A percentile compares a stretch with the other conserved stretches of the same genome.
Conservation (phyloP, 1,139 yeast genomes). For the Lipomyces yarrowii region DNA sequence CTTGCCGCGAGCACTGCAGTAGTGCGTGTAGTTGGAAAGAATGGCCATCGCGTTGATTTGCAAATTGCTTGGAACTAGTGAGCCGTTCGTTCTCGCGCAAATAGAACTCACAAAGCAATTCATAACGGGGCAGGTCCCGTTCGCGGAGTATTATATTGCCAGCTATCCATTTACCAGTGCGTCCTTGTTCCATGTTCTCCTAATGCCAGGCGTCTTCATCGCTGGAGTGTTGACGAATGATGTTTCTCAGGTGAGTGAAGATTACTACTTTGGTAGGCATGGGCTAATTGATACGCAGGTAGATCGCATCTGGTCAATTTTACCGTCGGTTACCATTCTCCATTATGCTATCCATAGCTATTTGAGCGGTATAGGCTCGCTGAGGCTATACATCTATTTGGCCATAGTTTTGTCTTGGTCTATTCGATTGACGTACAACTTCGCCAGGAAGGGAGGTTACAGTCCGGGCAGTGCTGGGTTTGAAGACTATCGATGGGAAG, state of each 20-base stretch:
- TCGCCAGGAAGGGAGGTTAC: constrained; percentile 35
- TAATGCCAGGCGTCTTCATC: constrained; percentile 5
- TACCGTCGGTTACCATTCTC: constrained; percentile 30
- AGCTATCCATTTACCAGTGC: constrained; percentile 17
- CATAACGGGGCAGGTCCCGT: not conserved
- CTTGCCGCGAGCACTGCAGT: not conserved
- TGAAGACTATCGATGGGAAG: constrained; percentile 33
- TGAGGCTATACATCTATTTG: constrained; percentile 23
- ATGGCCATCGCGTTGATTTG: not conserved
- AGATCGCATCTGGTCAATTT: constrained; percentile 33
- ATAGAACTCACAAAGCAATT: not conserved
- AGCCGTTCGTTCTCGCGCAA: not conserved
- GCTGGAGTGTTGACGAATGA: constrained; percentile 12
- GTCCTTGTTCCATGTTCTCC: constrained; percentile 8
- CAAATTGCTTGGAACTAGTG: not conserved
- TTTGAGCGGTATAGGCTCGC: constrained; percentile 15
- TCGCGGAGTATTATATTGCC: not conserved
- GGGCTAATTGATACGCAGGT: constrained; percentile 15
- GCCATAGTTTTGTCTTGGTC: constrained; percentile 28
- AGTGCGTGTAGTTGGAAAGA: not conserved
- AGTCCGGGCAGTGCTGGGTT: constrained; percentile 20
- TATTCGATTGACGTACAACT: constrained; percentile 31
- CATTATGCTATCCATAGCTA: constrained; percentile 24
- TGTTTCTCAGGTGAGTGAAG: not conserved
- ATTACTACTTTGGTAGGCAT: not conserved